Evolutionary conservation across 1,284 basidiomycete genomes (phyloP).

Genomic region (Cryptococcus sp.): DNA sequence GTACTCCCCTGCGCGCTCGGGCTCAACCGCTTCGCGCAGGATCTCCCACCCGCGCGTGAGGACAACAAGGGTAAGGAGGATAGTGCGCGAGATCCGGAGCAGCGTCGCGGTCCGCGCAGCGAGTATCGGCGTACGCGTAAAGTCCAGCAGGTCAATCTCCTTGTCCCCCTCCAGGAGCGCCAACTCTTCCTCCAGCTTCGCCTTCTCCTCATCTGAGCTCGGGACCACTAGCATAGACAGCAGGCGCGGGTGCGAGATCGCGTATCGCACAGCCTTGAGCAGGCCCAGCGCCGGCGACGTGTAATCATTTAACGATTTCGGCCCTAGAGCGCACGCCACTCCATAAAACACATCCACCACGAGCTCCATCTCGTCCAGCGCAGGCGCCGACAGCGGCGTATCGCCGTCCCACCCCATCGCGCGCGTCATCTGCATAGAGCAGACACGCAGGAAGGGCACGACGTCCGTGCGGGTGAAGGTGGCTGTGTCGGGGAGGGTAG

Average conservation of each 20-base stretch:
- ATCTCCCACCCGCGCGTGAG: constrained; percentile 68
- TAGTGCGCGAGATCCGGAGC: constrained; percentile 64
- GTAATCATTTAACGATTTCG: constrained; percentile 60
- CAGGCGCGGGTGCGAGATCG: constrained; percentile 84
- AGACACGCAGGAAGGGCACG: constrained; percentile 79
- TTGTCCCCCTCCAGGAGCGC: constrained; percentile 52
- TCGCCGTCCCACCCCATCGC: constrained; percentile 75
- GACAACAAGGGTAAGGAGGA: constrained; percentile 65
- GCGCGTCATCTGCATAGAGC: constrained; percentile 71
- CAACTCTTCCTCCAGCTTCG: constrained; percentile 57
- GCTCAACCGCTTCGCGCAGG: constrained; percentile 62
- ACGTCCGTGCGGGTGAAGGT: constrained; percentile 78
- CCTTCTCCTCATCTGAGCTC: constrained; percentile 69
- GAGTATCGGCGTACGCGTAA: constrained; percentile 64
- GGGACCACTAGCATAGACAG: constrained; percentile 76
- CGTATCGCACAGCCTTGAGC: constrained; percentile 84
- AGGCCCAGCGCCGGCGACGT: constrained; percentile 64
- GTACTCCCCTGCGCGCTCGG: constrained; percentile 56
- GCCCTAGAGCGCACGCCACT: constrained; percentile 54
- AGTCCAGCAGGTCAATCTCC: constrained; percentile 54
- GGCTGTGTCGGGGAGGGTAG: constrained; percentile 55
- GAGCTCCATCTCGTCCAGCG: constrained; percentile 76
- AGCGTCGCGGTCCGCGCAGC: constrained; percentile 66
- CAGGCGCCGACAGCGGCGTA: constrained; percentile 65
- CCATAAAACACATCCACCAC: constrained; percentile 70